Evolutionary conservation across 177 flowering plant species (phyloP).

Genomic region (Vitis hybrid): DNA sequence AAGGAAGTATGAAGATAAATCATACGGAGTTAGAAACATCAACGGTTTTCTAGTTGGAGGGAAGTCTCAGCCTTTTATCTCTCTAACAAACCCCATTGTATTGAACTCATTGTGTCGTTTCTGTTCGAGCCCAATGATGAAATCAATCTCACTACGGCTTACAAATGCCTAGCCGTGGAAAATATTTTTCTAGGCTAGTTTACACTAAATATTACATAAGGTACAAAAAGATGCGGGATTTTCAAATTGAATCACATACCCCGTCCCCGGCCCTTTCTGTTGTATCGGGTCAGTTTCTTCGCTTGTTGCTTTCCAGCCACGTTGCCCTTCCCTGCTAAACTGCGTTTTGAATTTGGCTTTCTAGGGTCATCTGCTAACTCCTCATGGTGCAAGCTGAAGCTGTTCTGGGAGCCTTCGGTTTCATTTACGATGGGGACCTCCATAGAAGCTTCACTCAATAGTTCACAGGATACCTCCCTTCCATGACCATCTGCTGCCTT

Average conservation of each 20-base stretch:
- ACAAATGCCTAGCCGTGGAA: constrained; percentile 6
- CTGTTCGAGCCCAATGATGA: too few species aligned
- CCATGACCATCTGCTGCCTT: constrained; percentile 1
- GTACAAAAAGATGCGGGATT: not conserved
- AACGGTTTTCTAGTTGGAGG: too few species aligned
- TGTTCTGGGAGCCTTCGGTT: constrained; percentile 28
- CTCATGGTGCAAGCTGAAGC: constrained; percentile 22
- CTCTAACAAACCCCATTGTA: too few species aligned
- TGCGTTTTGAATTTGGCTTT: constrained; percentile 15
- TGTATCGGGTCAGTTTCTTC: constrained; percentile 24
- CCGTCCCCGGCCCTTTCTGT: constrained; percentile 36
- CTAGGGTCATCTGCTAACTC: constrained; percentile 3
- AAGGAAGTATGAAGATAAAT: too few species aligned
- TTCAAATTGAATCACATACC: constrained; percentile 27
- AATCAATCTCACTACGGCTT: not conserved
- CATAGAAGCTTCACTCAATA: constrained; percentile 36
- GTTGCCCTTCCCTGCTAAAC: not conserved
- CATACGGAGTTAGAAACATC: too few species aligned
- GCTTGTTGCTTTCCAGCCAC: constrained; percentile 22
- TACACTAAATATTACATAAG: constrained; percentile 17
- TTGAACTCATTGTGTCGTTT: too few species aligned
- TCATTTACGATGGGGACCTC: constrained; percentile 39
- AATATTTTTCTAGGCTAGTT: constrained; percentile 9
- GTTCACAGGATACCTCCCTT: constrained; percentile 30
- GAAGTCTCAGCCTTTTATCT: too few species aligned